These are phyloP conservation scores for Rosa multiflora DNA, from an alignment of 306 rosid species.

Conservation along the genomic window DNA sequence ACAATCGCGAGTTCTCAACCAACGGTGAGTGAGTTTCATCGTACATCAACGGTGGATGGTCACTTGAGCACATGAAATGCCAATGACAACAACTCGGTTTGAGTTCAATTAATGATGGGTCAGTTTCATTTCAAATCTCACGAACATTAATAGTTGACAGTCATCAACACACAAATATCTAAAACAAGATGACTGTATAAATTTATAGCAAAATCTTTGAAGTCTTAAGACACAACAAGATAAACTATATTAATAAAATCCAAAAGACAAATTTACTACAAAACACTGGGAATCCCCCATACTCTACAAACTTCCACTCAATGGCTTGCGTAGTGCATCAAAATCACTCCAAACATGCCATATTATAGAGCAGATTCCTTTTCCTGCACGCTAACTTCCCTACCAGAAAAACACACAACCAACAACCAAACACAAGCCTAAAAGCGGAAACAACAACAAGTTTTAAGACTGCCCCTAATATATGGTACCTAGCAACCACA, in stretches of 20 bases:
- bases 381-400: conserved; percentile 9
- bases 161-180: too few species aligned
- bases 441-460: not conserved
- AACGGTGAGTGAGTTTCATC: too few species aligned
- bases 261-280: not conserved
- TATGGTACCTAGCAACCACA: conserved; percentile 11
- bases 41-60: too few species aligned
- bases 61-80: too few species aligned
- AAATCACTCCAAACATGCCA: not conserved
- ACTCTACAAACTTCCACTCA: conserved; percentile 9
- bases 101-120: too few species aligned
- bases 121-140: too few species aligned
- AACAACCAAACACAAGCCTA: not conserved
- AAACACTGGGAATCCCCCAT: conserved; percentile 10
- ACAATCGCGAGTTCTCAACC: too few species aligned
- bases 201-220: not conserved
- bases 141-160: too few species aligned
- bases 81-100: too few species aligned
- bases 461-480: not conserved
- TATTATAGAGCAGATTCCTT: not conserved
- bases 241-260: not conserved
- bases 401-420: not conserved
- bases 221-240: not conserved
- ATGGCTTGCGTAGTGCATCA: not conserved
- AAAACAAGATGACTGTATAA: too few species aligned